These are phyloP conservation scores for Suillus paluster DNA, from an alignment of 768 basidiomycete genomes.

Conservation along the genomic window DNA sequence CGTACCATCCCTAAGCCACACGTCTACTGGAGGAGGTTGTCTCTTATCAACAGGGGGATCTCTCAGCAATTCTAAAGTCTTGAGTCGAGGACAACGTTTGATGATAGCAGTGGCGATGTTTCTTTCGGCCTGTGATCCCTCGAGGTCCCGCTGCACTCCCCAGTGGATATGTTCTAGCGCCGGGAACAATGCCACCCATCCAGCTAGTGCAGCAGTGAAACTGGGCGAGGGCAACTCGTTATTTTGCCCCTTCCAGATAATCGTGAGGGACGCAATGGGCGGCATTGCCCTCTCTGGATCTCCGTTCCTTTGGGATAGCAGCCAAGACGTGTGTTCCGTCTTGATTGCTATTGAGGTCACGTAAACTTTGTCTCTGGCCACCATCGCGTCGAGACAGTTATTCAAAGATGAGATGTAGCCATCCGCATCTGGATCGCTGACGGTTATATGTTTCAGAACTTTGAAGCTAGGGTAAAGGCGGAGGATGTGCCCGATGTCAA, in stretches of 20 bases:
- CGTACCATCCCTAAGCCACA: conserved; percentile 5
- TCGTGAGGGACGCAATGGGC: not conserved
- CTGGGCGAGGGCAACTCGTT: not conserved
- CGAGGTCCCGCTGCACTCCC: conserved; percentile 2
- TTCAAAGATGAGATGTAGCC: conserved; percentile 3
- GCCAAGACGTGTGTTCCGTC: conserved; percentile 4
- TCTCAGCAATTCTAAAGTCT: conserved; percentile 5
- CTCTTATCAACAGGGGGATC: not conserved
- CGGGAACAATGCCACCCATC: conserved; percentile 4
- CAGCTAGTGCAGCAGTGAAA: conserved; percentile 2
- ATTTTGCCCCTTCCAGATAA: conserved; percentile 2
- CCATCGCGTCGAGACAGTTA: conserved; percentile 6
- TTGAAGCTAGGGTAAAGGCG: conserved; percentile 1
- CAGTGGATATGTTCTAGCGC: conserved; percentile 1
- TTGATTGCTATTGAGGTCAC: conserved; percentile 5
- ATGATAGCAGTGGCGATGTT: not conserved
- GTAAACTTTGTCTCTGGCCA: not conserved
- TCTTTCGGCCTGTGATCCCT: conserved; percentile 6
- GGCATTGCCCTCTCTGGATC: not conserved
- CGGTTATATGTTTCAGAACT: not conserved
- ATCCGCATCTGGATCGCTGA: conserved; percentile 5
- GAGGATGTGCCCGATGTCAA: conserved; percentile 4
- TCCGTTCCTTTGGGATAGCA: not conserved
- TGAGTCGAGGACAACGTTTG: conserved; percentile 5
- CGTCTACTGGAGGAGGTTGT: conserved; percentile 3